Evolutionary conservation across 2,329 filamentous ascomycete genomes (phyloP).

Genomic region (Hypoxylon sp.): DNA sequence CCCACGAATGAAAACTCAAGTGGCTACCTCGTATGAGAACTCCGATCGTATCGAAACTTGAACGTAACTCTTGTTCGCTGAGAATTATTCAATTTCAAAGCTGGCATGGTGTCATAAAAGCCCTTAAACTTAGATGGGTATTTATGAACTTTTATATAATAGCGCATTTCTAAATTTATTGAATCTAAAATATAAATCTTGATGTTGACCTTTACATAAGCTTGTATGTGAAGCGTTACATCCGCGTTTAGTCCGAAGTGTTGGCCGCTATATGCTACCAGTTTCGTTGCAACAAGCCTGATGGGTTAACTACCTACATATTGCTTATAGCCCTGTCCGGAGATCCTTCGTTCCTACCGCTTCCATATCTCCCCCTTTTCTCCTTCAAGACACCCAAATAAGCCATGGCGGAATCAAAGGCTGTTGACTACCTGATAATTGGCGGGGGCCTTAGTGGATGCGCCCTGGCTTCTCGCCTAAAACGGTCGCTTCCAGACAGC

Average conservation of each 20-base stretch:
- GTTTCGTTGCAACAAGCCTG: not conserved
- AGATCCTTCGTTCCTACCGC: not conserved
- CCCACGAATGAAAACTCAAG: not conserved
- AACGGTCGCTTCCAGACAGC: not conserved
- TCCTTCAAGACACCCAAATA: not conserved
- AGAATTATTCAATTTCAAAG: not conserved
- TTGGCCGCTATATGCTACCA: slow-evolving; percentile 4
- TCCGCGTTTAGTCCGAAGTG: not conserved
- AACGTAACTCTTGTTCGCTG: not conserved
- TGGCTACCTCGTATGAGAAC: not conserved
- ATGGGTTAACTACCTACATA: not conserved
- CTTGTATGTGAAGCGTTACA: not conserved
- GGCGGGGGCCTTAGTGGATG: slow-evolving; percentile 27
- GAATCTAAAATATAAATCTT: not conserved
- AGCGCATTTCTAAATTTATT: not conserved
- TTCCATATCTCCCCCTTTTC: not conserved
- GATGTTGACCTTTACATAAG: not conserved
- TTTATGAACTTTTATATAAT: not conserved
- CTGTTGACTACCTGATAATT: slow-evolving; percentile 27
- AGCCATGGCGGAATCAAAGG: slow-evolving; percentile 8
- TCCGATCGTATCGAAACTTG: not conserved
- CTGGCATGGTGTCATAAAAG: not conserved
- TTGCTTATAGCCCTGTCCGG: not conserved
- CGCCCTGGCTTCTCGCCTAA: slow-evolving; percentile 24
- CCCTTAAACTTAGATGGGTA: not conserved